Percentiles rank a stretch among this genome's conserved stretches.
Evolutionary conservation across 345 rosid species (phyloP).

Genomic region (Brassica napus): DNA sequence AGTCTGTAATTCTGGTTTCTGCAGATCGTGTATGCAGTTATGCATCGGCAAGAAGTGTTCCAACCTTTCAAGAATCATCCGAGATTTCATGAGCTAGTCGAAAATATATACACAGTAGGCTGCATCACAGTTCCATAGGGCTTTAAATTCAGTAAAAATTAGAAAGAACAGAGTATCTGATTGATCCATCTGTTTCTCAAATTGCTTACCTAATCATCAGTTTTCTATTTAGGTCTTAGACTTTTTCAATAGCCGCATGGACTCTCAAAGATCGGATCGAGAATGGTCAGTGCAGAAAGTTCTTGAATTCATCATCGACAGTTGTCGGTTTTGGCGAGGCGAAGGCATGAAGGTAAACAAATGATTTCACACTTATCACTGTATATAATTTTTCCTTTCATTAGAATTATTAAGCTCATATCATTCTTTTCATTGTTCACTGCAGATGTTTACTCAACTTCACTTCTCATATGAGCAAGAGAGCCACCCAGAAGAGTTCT

Average conservation of each 20-base stretch:
- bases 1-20: conserved; percentile 13
- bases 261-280: conserved; percentile 73
- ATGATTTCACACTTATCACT: not conserved
- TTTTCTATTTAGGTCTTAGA: conserved; percentile 67
- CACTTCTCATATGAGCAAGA: conserved; percentile 98
- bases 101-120: conserved; percentile 76
- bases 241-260: conserved; percentile 89
- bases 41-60: conserved; percentile 98
- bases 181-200: conserved; percentile 6
- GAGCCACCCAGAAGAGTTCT: conserved; percentile 96
- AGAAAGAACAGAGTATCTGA: conserved; percentile 6
- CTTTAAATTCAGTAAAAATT: conserved; percentile 2
- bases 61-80: conserved; percentile 89
- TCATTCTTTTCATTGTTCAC: not conserved
- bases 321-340: conserved; percentile 91
- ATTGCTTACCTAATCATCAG: not conserved
- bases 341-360: conserved; percentile 88
- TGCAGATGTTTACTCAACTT: conserved; percentile 91
- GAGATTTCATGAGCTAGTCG: conserved; percentile 84
- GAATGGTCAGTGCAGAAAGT: conserved; percentile 99
- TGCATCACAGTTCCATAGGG: conserved; percentile 2
- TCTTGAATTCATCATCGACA: conserved; percentile 67
- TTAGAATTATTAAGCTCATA: not conserved
- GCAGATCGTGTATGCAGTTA: conserved; percentile 89
- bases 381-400: not conserved